Conservation (phyloP, 306 rosid genomes). For the Mimosa bimucronata region DNA sequence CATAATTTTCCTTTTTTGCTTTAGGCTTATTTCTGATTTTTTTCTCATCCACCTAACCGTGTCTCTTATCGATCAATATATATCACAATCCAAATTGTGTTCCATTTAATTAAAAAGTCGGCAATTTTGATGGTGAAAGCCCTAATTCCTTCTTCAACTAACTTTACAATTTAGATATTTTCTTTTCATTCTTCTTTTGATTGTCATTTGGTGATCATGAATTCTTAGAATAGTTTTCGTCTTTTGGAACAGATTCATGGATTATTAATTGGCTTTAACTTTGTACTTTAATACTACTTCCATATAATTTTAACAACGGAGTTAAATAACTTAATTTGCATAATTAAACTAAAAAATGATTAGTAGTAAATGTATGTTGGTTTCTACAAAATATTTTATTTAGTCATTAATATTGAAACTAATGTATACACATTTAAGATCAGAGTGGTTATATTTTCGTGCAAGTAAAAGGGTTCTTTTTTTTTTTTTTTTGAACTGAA, state of each 20-base stretch:
- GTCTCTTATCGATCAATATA: neutral
- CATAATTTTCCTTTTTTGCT: neutral
- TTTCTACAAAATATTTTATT: too few relatives aligned
- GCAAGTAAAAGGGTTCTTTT: too few relatives aligned
- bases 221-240: neutral
- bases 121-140: neutral
- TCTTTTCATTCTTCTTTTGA: neutral
- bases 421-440: too few relatives aligned
- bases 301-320: too few relatives aligned
- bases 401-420: too few relatives aligned
- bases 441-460: too few relatives aligned
- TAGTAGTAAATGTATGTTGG: too few relatives aligned
- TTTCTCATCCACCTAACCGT: neutral
- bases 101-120: neutral
- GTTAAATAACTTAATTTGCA: too few relatives aligned
- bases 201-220: neutral
- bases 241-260: neutral
- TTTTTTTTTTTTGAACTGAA: too few relatives aligned
- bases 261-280: neutral
- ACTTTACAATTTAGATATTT: neutral
- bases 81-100: neutral
- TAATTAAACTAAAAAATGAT: too few relatives aligned
- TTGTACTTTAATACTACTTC: neutral
- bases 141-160: neutral
- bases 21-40: constrained; percentile 3